A percentile compares a stretch with the other conserved stretches of the same genome.
These are phyloP conservation scores for Blastocladiella britannica DNA, from an alignment of 192 early-diverging fungal species.

Conservation along the genomic window DNA sequence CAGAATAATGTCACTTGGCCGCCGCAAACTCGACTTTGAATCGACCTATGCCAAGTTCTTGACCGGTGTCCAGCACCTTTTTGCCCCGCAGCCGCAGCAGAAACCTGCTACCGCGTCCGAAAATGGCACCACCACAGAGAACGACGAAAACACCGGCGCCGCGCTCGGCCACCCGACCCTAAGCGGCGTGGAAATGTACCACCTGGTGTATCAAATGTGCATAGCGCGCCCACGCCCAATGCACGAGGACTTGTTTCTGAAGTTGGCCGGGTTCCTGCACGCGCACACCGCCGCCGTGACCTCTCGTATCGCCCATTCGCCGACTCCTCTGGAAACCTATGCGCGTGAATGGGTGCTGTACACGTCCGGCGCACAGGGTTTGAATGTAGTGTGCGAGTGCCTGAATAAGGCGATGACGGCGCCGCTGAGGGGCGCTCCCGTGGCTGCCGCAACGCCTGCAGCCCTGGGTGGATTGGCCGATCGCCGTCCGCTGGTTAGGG, in stretches of 20 bases:
- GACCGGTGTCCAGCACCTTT: too few species aligned
- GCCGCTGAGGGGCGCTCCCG: background rate
- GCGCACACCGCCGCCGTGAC: background rate
- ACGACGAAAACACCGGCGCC: too few species aligned
- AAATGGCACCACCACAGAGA: too few species aligned
- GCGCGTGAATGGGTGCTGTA: background rate
- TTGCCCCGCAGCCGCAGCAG: too few species aligned
- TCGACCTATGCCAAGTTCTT: too few species aligned
- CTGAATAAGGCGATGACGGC: background rate
- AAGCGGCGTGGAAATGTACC: too few species aligned
- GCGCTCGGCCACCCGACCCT: too few species aligned
- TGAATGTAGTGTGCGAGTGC: background rate
- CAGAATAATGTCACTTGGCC: too few species aligned
- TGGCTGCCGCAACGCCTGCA: background rate
- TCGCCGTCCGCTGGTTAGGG: background rate
- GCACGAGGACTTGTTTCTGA: slow-evolving; percentile 1
- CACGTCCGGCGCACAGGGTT: background rate
- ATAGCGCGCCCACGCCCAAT: slow-evolving; percentile 1
- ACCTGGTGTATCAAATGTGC: slow-evolving; percentile 5
- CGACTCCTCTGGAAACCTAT: background rate
- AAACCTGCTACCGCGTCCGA: too few species aligned
- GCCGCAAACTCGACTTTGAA: too few species aligned
- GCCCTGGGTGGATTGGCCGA: too few species aligned
- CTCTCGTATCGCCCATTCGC: too few species aligned
- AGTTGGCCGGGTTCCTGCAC: slow-evolving; percentile 3